These are phyloP conservation scores for Pharus latifolius DNA, from an alignment of 176 grass and related monocot genomes.

Conservation along the genomic window DNA sequence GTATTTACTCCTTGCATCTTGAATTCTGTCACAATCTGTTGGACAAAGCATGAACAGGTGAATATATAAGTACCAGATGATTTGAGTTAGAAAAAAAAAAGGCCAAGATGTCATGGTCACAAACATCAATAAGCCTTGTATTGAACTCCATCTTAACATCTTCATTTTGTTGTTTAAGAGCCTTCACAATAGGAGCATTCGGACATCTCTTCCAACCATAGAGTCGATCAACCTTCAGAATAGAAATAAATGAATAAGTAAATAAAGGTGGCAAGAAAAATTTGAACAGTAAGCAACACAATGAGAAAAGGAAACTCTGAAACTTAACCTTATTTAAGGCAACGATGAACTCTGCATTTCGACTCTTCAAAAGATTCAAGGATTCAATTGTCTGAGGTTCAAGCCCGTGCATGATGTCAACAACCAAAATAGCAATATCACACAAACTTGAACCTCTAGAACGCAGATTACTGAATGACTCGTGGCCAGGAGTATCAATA, in stretches of 20 bases:
- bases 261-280: neutral
- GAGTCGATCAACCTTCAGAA: conserved; percentile 79
- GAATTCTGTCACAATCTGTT: conserved; percentile 78
- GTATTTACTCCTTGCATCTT: conserved; percentile 96
- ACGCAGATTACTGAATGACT: conserved; percentile 87
- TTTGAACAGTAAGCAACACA: neutral
- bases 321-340: conserved; percentile 91
- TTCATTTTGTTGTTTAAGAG: conserved; percentile 73
- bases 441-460: conserved; percentile 98
- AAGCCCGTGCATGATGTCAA: conserved; percentile 97
- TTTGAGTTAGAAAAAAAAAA: neutral
- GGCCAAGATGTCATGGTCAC: neutral
- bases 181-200: conserved; percentile 77
- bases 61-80: neutral
- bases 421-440: conserved; percentile 93
- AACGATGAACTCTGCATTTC: conserved; percentile 81
- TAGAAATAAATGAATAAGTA: conserved; percentile 13
- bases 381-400: conserved; percentile 94
- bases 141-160: conserved; percentile 94
- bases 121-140: conserved; percentile 81
- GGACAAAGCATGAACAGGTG: neutral
- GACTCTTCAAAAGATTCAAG: conserved; percentile 73
- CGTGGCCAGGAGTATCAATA: conserved; percentile 93
- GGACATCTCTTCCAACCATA: conserved; percentile 74
- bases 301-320: neutral